Evolutionary conservation across 345 rosid genomes (phyloP).

Genomic region (Diplotaxis tenuifolia): DNA sequence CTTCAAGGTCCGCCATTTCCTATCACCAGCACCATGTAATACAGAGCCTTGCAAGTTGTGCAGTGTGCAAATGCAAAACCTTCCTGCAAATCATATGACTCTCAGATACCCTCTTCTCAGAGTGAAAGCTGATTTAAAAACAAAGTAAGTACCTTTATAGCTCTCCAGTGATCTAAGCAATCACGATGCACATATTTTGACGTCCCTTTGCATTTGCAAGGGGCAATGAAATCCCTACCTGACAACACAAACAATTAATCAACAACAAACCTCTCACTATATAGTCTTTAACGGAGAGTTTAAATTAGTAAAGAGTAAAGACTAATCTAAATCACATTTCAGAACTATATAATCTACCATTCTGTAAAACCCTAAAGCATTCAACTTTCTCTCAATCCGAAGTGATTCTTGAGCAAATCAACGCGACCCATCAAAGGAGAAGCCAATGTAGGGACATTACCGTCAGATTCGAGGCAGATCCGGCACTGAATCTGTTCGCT

Average conservation of each 20-base stretch:
- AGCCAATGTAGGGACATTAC: constrained; percentile 39
- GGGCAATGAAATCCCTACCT: constrained; percentile 99
- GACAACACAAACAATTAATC: constrained; percentile 31
- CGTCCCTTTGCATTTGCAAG: constrained; percentile 98
- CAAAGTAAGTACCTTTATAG: constrained; percentile 62
- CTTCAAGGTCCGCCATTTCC: constrained; percentile 95
- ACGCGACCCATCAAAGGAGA: neutral
- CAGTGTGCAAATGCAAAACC: constrained; percentile 99
- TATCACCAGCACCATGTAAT: constrained; percentile 94
- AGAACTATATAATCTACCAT: neutral
- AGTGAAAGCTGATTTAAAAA: no score
- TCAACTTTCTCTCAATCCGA: neutral
- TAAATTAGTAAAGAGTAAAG: no score
- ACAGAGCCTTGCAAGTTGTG: constrained; percentile 98
- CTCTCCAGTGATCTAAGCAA: constrained; percentile 99
- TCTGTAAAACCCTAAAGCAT: neutral
- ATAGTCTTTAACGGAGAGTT: no score
- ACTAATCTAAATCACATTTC: neutral
- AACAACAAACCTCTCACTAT: no score
- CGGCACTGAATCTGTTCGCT: constrained; percentile 97
- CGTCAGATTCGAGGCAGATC: constrained; percentile 98
- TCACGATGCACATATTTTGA: constrained; percentile 96
- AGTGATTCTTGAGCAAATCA: neutral
- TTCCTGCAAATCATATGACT: constrained; percentile 57
- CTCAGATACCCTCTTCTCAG: no score